Conservation (phyloP, 2,329 filamentous ascomycete genomes). For the Sarocladium brachiariae region DNA sequence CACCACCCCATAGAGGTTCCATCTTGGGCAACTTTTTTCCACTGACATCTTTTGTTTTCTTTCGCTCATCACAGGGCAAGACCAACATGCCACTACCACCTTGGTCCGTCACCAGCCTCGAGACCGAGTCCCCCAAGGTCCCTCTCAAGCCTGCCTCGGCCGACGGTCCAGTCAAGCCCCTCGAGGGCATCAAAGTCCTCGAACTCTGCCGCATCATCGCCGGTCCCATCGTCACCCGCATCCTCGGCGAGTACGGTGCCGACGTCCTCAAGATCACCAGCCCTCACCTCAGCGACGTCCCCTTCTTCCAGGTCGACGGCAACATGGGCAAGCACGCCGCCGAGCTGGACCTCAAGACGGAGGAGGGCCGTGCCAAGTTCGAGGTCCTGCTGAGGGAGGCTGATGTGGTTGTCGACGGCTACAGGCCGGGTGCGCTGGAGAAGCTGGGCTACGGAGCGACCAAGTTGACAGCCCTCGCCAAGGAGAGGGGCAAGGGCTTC, state of each 20-base stretch:
- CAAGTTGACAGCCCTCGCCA: conserved; percentile 45
- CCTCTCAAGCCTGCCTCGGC: conserved; percentile 23
- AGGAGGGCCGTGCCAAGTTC: conserved; percentile 46
- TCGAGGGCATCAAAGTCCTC: conserved; percentile 62
- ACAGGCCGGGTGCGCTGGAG: conserved; percentile 58
- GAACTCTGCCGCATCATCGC: conserved; percentile 72
- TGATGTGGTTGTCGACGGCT: conserved; percentile 62
- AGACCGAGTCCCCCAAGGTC: conserved; percentile 40
- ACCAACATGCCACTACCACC: conserved; percentile 33
- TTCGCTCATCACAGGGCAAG: conserved; percentile 38
- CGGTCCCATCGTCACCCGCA: conserved; percentile 64
- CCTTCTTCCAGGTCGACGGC: conserved; percentile 65
- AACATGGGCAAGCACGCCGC: conserved; percentile 65
- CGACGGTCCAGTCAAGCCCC: conserved; percentile 20
- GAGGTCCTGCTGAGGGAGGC: conserved; percentile 53
- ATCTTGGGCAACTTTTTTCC: not conserved
- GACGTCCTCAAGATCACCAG: conserved; percentile 67
- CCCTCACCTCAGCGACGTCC: conserved; percentile 60
- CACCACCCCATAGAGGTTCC: no score
- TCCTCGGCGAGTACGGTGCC: conserved; percentile 69
- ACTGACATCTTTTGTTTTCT: not conserved
- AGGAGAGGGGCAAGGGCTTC: conserved; percentile 51
- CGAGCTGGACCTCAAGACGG: conserved; percentile 54
- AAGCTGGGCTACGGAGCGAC: conserved; percentile 56
- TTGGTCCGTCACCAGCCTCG: conserved; percentile 44